phyloP scores from a whole-genome alignment of 805 yeast species.

The Ogataea paraovalis region DNA sequence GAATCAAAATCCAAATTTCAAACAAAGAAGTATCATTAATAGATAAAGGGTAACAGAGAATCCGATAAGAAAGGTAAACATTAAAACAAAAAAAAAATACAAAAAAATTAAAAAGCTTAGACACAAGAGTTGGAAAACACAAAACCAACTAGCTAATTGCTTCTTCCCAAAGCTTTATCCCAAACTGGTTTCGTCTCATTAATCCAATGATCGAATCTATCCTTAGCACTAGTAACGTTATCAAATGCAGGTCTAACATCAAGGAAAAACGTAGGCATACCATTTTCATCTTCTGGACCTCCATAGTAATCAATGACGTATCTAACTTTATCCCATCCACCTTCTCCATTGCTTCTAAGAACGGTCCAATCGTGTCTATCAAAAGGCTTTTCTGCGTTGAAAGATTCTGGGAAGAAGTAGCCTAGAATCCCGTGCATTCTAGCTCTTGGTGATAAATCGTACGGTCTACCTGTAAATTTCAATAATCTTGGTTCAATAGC shows the following conservation, averaged over 20 bases:
- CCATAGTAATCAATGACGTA: slow-evolving; percentile 97
- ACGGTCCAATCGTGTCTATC: slow-evolving; percentile 99
- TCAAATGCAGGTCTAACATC: slow-evolving; percentile 97
- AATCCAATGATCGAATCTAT: slow-evolving; percentile 63
- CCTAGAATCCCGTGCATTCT: slow-evolving; percentile 61
- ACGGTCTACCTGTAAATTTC: slow-evolving; percentile 89
- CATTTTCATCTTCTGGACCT: slow-evolving; percentile 81
- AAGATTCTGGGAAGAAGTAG: slow-evolving; percentile 65
- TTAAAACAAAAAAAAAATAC: not conserved
- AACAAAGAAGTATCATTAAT: no score
- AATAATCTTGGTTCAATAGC: slow-evolving; percentile 68
- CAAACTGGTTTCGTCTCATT: slow-evolving; percentile 51
- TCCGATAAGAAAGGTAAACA: not conserved
- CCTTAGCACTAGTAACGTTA: slow-evolving; percentile 54
- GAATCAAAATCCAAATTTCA: not conserved
- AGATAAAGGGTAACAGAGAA: not conserved
- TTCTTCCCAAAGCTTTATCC: slow-evolving; percentile 66
- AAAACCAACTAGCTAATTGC: slow-evolving; percentile 5
- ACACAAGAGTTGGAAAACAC: not conserved
- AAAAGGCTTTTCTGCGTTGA: slow-evolving; percentile 81
- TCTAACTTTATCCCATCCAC: slow-evolving; percentile 68
- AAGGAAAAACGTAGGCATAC: slow-evolving; percentile 85
- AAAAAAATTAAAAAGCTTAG: not conserved
- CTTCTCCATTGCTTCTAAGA: slow-evolving; percentile 52
- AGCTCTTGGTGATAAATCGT: slow-evolving; percentile 84